Percentiles rank a stretch among this genome's conserved stretches.
These are phyloP conservation scores for Zygosaccharomyces pseudorouxii DNA, from an alignment of 805 yeast species.

Conservation along the genomic window DNA sequence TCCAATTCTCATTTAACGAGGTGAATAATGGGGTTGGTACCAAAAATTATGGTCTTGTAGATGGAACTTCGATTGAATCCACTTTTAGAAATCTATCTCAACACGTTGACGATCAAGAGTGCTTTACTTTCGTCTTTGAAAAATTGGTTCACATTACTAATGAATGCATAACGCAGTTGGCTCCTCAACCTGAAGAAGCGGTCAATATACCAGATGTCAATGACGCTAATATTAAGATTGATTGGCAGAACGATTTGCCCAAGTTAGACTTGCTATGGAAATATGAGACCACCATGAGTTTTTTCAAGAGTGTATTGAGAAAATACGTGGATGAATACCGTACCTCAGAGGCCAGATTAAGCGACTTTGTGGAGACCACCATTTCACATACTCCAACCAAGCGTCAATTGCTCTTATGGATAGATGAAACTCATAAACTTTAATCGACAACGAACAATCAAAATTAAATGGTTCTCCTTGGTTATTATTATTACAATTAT, in stretches of 20 bases:
- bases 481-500: not conserved
- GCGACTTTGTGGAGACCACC: slow-evolving; percentile 35
- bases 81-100: slow-evolving; percentile 37
- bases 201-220: slow-evolving; percentile 18
- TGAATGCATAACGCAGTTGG: slow-evolving; percentile 20
- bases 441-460: slow-evolving; percentile 4
- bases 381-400: slow-evolving; percentile 30
- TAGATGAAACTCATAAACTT: slow-evolving; percentile 31
- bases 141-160: slow-evolving; percentile 23
- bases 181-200: slow-evolving; percentile 13
- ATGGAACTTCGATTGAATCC: slow-evolving; percentile 44
- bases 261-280: slow-evolving; percentile 41
- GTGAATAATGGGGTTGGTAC: slow-evolving; percentile 10
- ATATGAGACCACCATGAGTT: slow-evolving; percentile 36
- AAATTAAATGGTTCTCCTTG: no score
- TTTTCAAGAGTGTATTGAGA: slow-evolving; percentile 40
- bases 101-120: slow-evolving; percentile 25
- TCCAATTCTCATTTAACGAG: slow-evolving; percentile 42
- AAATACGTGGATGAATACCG: slow-evolving; percentile 43
- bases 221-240: slow-evolving; percentile 23
- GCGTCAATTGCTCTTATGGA: slow-evolving; percentile 31
- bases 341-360: slow-evolving; percentile 27
- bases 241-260: slow-evolving; percentile 30
- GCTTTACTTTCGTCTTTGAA: slow-evolving; percentile 31
- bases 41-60: slow-evolving; percentile 38